These are phyloP conservation scores for Cadophora sp. DNA, from an alignment of 2,329 filamentous ascomycete genomes.

Conservation along the genomic window DNA sequence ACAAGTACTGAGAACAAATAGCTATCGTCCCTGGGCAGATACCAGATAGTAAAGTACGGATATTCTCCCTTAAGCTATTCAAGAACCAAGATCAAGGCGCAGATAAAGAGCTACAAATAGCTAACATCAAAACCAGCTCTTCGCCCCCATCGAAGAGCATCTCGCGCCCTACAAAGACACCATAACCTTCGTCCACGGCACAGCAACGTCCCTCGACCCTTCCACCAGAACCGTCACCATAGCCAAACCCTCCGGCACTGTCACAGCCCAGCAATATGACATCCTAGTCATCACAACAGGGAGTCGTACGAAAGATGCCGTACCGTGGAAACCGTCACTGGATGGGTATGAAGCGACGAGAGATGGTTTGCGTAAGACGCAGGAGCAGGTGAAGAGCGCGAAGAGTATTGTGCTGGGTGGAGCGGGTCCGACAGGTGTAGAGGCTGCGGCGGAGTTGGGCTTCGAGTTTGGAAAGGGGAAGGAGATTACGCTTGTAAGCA, in stretches of 20 bases:
- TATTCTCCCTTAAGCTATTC: too few relatives aligned
- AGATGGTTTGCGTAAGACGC: slow-evolving; percentile 38
- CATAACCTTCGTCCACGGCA: slow-evolving; percentile 53
- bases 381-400: slow-evolving; percentile 36
- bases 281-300: slow-evolving; percentile 55
- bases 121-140: slow-evolving; percentile 36
- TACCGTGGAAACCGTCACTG: slow-evolving; percentile 56
- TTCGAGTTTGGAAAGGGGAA: slow-evolving; percentile 42
- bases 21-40: slow-evolving; percentile 52
- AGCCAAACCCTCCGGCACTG: slow-evolving; percentile 14
- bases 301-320: slow-evolving; percentile 45
- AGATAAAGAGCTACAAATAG: not conserved
- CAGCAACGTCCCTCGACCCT: slow-evolving; percentile 45
- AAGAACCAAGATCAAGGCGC: not conserved
- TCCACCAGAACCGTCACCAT: slow-evolving; percentile 44
- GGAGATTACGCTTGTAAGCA: slow-evolving; percentile 37
- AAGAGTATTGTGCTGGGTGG: slow-evolving; percentile 45
- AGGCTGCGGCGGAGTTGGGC: slow-evolving; percentile 39
- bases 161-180: slow-evolving; percentile 55
- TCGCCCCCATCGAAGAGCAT: slow-evolving; percentile 49
- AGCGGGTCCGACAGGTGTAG: slow-evolving; percentile 46
- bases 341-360: slow-evolving; percentile 31
- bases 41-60: slow-evolving; percentile 47
- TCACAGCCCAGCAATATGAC: slow-evolving; percentile 47
- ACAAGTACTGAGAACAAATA: not conserved